Evolutionary conservation across 768 basidiomycete genomes (phyloP).

Genomic region (Sporobolomyces phaffii): DNA sequence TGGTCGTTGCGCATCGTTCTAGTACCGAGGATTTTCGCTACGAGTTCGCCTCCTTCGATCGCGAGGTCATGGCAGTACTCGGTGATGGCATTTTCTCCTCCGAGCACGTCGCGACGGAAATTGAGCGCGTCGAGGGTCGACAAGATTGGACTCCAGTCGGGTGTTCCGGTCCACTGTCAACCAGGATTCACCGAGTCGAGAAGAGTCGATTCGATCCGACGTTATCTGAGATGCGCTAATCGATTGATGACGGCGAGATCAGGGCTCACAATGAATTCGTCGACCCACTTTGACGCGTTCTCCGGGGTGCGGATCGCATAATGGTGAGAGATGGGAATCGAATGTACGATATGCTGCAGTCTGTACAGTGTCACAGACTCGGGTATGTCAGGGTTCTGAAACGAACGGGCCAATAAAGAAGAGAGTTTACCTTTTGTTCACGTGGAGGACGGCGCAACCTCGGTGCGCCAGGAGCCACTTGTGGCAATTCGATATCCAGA

Average conservation of each 20-base stretch:
- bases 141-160: constrained; percentile 43
- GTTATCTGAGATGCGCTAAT: not conserved
- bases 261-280: constrained; percentile 15
- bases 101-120: constrained; percentile 62
- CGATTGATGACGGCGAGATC: too few relatives aligned
- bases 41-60: constrained; percentile 57
- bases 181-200: not conserved
- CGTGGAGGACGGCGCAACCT: constrained; percentile 35
- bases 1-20: constrained; percentile 57
- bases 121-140: constrained; percentile 55
- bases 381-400: too few relatives aligned
- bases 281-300: not conserved
- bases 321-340: constrained; percentile 20
- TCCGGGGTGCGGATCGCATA: not conserved
- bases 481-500: constrained; percentile 43
- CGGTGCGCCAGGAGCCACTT: constrained; percentile 40
- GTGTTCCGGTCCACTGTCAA: constrained; percentile 42
- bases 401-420: not conserved
- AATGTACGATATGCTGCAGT: constrained; percentile 28
- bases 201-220: too few relatives aligned
- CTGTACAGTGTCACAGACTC: too few relatives aligned
- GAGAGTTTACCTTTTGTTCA: constrained; percentile 19
- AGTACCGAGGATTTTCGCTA: constrained; percentile 62
- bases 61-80: constrained; percentile 66
- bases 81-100: constrained; percentile 68